Conservation (phyloP, 495 filamentous ascomycete species). For the Trichocladium uniseriatum region DNA sequence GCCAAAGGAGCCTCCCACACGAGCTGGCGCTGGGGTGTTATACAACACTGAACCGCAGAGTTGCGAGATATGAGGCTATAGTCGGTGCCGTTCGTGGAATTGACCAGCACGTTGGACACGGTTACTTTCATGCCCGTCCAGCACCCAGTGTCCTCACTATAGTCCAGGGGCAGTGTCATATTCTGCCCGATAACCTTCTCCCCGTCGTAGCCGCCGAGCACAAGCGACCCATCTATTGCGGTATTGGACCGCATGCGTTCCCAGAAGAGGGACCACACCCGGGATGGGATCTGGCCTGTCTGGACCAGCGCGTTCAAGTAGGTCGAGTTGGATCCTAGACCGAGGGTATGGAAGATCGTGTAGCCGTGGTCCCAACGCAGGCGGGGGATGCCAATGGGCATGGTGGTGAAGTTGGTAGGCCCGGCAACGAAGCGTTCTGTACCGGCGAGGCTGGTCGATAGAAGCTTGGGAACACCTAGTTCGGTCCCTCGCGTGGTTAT, state of each 20-base stretch:
- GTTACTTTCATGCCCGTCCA: conserved; percentile 27
- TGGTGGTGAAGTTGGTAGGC: neutral
- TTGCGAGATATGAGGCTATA: conserved; percentile 18
- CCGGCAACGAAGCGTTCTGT: neutral
- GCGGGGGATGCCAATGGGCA: conserved; percentile 16
- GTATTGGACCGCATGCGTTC: conserved; percentile 29
- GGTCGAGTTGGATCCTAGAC: conserved; percentile 36
- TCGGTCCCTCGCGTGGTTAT: conserved; percentile 9
- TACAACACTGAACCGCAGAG: conserved; percentile 26
- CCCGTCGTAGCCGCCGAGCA: conserved; percentile 39
- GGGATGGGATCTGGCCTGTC: conserved; percentile 29
- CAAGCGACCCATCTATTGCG: conserved; percentile 31
- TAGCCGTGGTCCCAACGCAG: conserved; percentile 14
- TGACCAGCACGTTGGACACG: conserved; percentile 11
- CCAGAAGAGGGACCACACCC: conserved; percentile 35
- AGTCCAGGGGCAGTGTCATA: conserved; percentile 20
- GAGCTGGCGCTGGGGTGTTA: conserved; percentile 27
- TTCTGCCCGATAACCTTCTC: conserved; percentile 32
- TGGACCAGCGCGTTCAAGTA: conserved; percentile 27
- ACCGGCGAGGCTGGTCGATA: conserved; percentile 11
- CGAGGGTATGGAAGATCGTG: conserved; percentile 16
- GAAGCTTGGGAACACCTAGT: conserved; percentile 10
- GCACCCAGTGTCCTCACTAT: conserved; percentile 15
- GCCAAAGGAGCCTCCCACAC: conserved; percentile 15
- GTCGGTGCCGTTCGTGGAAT: conserved; percentile 16